Evolutionary conservation across 78 protist species (phyloP), one percentile per base, ranked within the genome.

Genomic region (slime mould (Dictyostelium discoideum)): DNA sequence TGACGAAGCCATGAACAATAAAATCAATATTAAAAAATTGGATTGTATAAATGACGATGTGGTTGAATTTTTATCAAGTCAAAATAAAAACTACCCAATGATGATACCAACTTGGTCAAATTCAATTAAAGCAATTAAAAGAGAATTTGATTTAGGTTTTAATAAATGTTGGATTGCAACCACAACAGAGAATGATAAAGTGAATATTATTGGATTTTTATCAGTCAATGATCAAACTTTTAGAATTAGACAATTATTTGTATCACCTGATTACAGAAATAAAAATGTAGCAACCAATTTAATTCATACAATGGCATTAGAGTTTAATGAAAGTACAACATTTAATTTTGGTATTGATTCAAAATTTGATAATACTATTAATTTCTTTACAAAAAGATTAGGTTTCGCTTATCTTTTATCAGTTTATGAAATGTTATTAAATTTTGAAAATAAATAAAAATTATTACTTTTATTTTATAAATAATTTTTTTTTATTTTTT

Each of bases 211-310:
- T 39, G 87, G 87, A 2, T 60, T 29, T 16, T 6, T 50, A 26
- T 60, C 77, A 63, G 42, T 60, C 0, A 24, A 84, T 20, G n/a
- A 16, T 60, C 14, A 16, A 29, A 39, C 87, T 9, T 37, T 37
- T 14, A 84, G 87, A 84, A 54, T 84, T 60, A 84, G 87, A 84
- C 63, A 29, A 60, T 14, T 84, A 16, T 26, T 26, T 5, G 77
- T 84, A 2, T 26, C n/a, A 9, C 73, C 29, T 2, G 24, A 84
- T 6, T 60, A 16, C n/a, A 54, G 87, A 84, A 84, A 46, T 24
- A 32, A 84, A 63, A 60, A 46, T 60, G 37, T 84, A 3, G 87
- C 87, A 29, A 60, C 69, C 13, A 32, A 37, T 26, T 63, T 84
- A 29, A 63, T 84, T 18, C 20, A 42, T 29, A 81, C 24, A 24